Base-by-base conservation (phyloP, 2,329 filamentous ascomycete genomes). In the Penicillium sp. region DNA sequence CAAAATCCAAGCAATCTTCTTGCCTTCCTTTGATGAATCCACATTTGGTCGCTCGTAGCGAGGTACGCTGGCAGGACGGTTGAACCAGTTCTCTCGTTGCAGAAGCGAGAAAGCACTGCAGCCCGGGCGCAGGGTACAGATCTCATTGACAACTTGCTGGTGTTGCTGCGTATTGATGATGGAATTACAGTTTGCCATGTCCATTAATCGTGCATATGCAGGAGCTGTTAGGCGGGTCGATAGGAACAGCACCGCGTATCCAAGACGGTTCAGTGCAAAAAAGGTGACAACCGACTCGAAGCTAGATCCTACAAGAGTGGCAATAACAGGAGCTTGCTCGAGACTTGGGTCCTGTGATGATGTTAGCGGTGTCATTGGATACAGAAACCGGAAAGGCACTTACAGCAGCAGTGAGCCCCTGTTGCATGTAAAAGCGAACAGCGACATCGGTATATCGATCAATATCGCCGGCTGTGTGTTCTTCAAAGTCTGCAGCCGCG, bases 251-350 rank as follows among this genome's bases (percentile, higher is more conserved):
- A 79, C 74, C 0, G 82, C 79, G 68, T 82, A 82, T 10, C 84
- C 84, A 5, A 86, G 70, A 49, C 82, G 78, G 34, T 77, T 79
- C 29, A 86, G 64, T 0, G 81, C 83, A 43, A 86, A 75, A 42
- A 81, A 71, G 2, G 82, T 79, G 42, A 86, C 69, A 40, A 84
- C 71, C 51, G 83, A 83, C 53, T 84, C 81, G 11, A 86, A 70
- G 58, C 80, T 81, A 1, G 82, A 84, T 2, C 76, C 72, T 3
- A 78, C 81, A 0, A 86, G 71, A n/a, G 86, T 65, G 1, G 77
- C 82, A 21, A 85, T 74, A 0, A 80, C 77, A 9, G 62, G 62
- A 1, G 62, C 62, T 36, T 64, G 43, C 7, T 64, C 56, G 0
- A 59, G 77, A 78, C 44, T 76, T 0, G 60, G 60, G 11, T 65